Evolutionary conservation across 2,329 filamentous ascomycete species (phyloP), one percentile per base, ranked within the genome.

Genomic region (Aureobasidium sp.): DNA sequence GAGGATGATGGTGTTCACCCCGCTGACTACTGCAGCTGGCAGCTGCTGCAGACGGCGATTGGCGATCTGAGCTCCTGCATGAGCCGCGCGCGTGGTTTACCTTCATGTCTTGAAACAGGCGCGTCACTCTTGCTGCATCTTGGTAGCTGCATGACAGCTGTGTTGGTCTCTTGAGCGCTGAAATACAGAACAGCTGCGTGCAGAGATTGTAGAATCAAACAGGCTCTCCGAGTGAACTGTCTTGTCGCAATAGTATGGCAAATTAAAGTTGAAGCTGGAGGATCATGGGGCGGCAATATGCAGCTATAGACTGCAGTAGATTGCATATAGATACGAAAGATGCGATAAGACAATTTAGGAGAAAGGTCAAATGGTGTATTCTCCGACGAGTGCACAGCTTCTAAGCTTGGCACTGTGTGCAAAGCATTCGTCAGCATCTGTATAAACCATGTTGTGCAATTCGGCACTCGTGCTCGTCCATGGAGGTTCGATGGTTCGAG

Each of bases 11-110:
- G 39, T 56, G 52, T 42, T 44, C 52, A 54, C 52, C 52, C 52
- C 52, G 33, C 52, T 56, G 52, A 54, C 52, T 54, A 40, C 52
- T 54, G 52, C 52, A 42, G 53, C 54, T 59, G 27, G 22, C 33
- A 49, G 39, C 44, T 59, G 31, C 56, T 59, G 56, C 56, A 59
- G 33, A 44, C 40, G 39, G 42, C 56, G 44, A 40, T 40, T 49
- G 56, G 44, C 56, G 56, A 59, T 59, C 56, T 40, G 56, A 48
- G 56, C 56, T 49, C 33, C 52, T 31, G 56, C 56, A 59, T 49
- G 56, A 39, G 44, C 44, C 42, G 42, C 42, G 54, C 54, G 54
- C 54, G 54, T 58, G 54, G 49, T 52, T 40, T 37, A 29, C 19
- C 29, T 33, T 33, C 31, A 33, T 48, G 27, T 58, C 31, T 58